Conservation (phyloP, 306 rosid genomes). For the Casuarina cunninghamiana region DNA sequence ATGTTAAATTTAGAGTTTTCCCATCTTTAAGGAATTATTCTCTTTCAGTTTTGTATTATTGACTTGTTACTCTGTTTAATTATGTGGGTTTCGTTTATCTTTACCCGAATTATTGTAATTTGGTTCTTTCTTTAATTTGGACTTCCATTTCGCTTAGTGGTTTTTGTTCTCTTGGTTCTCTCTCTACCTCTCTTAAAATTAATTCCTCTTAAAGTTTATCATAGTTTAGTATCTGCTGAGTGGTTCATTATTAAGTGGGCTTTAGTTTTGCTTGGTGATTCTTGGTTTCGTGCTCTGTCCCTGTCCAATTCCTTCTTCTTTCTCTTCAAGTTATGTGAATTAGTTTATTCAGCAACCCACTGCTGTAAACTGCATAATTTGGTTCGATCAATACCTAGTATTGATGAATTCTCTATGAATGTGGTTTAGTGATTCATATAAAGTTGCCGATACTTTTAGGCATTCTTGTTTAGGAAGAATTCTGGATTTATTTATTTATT, state of each 20-base stretch:
- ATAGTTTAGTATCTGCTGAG: background rate
- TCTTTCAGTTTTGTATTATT: background rate
- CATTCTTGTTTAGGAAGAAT: background rate
- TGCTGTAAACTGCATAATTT: background rate
- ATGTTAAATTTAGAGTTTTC: background rate
- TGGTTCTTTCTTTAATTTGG: background rate
- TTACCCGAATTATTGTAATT: background rate
- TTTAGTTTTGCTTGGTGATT: constrained; percentile 2
- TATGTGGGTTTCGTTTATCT: background rate
- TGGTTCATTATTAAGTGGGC: background rate
- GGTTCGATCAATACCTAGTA: background rate
- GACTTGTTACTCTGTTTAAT: background rate
- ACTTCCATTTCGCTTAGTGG: background rate
- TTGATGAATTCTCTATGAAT: no score
- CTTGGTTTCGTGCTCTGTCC: background rate
- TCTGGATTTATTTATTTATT: background rate
- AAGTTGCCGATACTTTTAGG: background rate
- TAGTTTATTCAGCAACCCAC: background rate
- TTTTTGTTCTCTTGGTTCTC: background rate
- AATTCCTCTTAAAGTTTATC: background rate
- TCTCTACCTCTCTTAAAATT: background rate
- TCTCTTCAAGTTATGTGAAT: background rate
- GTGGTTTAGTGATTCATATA: no score
- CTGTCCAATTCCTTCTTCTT: background rate
- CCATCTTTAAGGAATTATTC: background rate